Evolutionary conservation across 805 yeast genomes (phyloP), one percentile per base, ranked within the genome.

Genomic region (Ascoidea tarda): DNA sequence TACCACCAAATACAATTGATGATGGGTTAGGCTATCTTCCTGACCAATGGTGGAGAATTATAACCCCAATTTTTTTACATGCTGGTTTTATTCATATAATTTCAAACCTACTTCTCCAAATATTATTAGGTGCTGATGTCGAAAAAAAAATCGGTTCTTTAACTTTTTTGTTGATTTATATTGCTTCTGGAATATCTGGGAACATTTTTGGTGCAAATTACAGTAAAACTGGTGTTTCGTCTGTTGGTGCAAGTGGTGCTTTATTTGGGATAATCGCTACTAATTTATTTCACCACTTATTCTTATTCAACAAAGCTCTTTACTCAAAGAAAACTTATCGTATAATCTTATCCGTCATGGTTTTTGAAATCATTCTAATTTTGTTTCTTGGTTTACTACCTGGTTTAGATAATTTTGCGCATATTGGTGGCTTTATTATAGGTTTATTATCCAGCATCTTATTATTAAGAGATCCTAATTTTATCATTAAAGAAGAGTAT

Each of bases 341-440:
- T 44, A 60, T 73, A 5, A 69, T 74, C 42, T 65, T 84, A 10
- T 49, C 63, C 28, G 68, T 75, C 12, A 73, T 79, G 66, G 55
- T 81, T n/a, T 65, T 67, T 6, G 88, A 84, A 61, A 72, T 84
- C 45, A 59, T 82, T 10, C 69, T 82, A 5, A 72, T 81, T 46
- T 71, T 84, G 49, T 83, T 75, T 5, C 65, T 84, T 16, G 90
- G 90, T 0, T 67, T 84, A 16, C 65, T 84, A 14, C 90, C 90
- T 0, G 90, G 90, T 0, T 62, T 84, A 52, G 90, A 84, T 63
- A 84, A 84, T 62, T 84, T 84, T 60, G 74, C 84, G 47, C 89
- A 84, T 63, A 76, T 84, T 58, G 90, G 90, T 8, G 90, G 90
- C 5, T 81, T 83, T 65, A 75, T 79, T 31, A 67, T 78, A 65